Percentiles rank a stretch among this genome's conserved stretches.
Conservation (phyloP, 192 early-diverging fungal species). For the Coemansia umbellata region DNA sequence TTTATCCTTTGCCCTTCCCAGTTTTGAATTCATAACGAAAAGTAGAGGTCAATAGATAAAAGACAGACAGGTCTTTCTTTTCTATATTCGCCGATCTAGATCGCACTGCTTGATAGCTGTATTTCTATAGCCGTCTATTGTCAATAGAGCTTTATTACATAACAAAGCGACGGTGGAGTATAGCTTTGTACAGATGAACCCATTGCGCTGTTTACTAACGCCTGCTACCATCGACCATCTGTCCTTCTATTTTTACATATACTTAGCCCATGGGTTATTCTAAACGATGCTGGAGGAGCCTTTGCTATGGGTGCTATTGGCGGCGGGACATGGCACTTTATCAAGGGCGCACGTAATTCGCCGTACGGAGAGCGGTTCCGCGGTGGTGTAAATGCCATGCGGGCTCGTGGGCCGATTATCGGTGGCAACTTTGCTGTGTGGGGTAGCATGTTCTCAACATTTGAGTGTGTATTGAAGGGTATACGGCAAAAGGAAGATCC, state of each 20-base stretch:
- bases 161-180: too few relatives aligned
- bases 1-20: too few relatives aligned
- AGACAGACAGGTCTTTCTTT: too few relatives aligned
- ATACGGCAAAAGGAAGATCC: slow-evolving; percentile 98
- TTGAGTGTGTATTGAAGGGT: slow-evolving; percentile 91
- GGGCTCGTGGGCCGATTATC: slow-evolving; percentile 88
- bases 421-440: slow-evolving; percentile 99
- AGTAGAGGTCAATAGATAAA: too few relatives aligned
- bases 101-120: too few relatives aligned
- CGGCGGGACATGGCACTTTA: slow-evolving; percentile 93
- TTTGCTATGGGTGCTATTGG: slow-evolving; percentile 97
- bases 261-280: slow-evolving; percentile 75
- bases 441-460: slow-evolving; percentile 97
- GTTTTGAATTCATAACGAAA: too few relatives aligned
- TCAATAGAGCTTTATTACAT: too few relatives aligned
- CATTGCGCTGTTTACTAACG: too few relatives aligned
- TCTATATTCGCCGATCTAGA: too few relatives aligned
- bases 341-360: slow-evolving; percentile 98
- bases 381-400: slow-evolving; percentile 83
- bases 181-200: too few relatives aligned
- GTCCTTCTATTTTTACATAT: background rate
- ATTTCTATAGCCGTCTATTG: too few relatives aligned
- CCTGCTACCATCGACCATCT: too few relatives aligned
- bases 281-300: slow-evolving; percentile 78
- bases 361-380: slow-evolving; percentile 90